Base-by-base conservation (phyloP, 495 filamentous ascomycete species). In the Xylaria scruposa region DNA sequence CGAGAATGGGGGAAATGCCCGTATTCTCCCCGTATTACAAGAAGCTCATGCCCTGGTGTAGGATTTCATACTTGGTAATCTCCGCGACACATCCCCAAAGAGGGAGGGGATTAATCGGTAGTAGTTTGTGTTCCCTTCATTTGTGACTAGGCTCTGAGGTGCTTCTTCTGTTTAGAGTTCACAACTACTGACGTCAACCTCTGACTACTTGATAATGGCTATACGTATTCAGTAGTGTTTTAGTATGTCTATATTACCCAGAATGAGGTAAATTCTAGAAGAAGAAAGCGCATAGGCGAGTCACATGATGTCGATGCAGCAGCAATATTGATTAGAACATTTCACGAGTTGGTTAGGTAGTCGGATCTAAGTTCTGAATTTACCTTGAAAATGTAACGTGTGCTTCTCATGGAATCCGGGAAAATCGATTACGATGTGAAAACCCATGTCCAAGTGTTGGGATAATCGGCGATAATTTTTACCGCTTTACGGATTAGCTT, bases 401-500 rank as follows among this genome's bases (percentile, higher is more conserved):
- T 29, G 19, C 15, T 15, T 42, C 59, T 21, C 24, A 38, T 42
- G n/a, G 2, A 40, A 38, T 24, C 10, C 17, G 42, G 19, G 59
- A 17, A 31, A 59, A 29, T 24, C 36, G 10, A 10, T 38, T 40
- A 3, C 31, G 9, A 15, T 60, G 12, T n/a, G 12, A 60, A 33
- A 60, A 38, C 33, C 31, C 58, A 21, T 40, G 58, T 38, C 26
- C 15, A 65, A 31, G 17, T 33, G 15, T 42, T 26, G 33, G 26
- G 33, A 26, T 26, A 42, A n/a, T 17, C 3, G 10, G 26, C 9
- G 21, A 26, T 38, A 36, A 8, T 29, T 40, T 63, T 72, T 21
- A 26, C 36, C 60, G 38, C 38, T 63, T 44, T 63, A 19, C 31
- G 36, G 12, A 29, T 63, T 42, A 76, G 33, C 63, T 38, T 69